Percentiles rank a stretch among this genome's conserved stretches.
Evolutionary conservation across 805 yeast genomes (phyloP).

Genomic region (Debaryomyces hansenii): DNA sequence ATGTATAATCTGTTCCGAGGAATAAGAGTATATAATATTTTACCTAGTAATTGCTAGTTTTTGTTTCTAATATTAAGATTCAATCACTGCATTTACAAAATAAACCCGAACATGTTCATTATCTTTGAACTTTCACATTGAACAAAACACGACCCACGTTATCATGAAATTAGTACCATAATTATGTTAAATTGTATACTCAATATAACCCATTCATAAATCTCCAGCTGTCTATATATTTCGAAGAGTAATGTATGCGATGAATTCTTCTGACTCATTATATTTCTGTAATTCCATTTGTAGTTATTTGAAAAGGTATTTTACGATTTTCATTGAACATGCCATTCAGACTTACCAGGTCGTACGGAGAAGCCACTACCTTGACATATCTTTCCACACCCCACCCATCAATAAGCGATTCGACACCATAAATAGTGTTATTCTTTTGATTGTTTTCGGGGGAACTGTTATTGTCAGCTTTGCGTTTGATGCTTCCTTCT

Average conservation of each 20-base stretch:
- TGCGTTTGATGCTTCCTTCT: background rate
- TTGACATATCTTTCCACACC: slow-evolving; percentile 23
- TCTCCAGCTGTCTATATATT: too few relatives aligned
- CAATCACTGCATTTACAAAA: too few relatives aligned
- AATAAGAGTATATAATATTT: background rate
- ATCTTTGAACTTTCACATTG: background rate
- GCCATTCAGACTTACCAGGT: slow-evolving; percentile 1
- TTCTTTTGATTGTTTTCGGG: background rate
- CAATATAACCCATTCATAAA: too few relatives aligned
- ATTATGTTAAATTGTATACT: background rate
- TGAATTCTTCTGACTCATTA: background rate
- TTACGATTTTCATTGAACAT: slow-evolving; percentile 6
- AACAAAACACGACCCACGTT: slow-evolving; percentile 9
- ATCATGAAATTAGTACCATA: background rate
- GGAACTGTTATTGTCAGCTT: background rate
- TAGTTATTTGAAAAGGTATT: slow-evolving; percentile 17
- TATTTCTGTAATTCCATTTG: slow-evolving; percentile 15
- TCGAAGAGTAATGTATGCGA: too few relatives aligned
- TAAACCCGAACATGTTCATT: background rate
- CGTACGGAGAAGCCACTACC: slow-evolving; percentile 15
- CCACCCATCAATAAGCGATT: slow-evolving; percentile 23
- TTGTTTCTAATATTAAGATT: too few relatives aligned
- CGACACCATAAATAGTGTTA: background rate
- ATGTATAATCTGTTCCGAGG: background rate
- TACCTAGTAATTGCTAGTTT: background rate